Percentiles rank a stretch among this genome's conserved stretches.
These are phyloP conservation scores for Dovyalis caffra DNA, from an alignment of 345 rosid species.

Conservation along the genomic window DNA sequence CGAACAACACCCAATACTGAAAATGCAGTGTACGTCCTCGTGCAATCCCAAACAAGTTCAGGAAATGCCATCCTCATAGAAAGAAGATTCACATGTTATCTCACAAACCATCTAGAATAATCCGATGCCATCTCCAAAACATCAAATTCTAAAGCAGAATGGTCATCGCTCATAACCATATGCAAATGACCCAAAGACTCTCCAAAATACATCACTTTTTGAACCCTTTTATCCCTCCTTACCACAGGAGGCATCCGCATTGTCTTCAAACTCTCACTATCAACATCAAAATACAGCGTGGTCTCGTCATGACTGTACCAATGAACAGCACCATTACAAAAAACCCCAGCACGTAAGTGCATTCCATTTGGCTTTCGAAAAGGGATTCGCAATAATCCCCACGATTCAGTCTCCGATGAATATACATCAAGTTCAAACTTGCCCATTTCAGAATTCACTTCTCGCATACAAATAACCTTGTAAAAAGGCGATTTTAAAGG, in stretches of 20 bases:
- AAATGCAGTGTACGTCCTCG: not conserved
- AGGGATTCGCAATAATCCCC: not conserved
- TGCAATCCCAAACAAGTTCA: not conserved
- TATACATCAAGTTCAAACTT: not conserved
- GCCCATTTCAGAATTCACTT: too few species aligned
- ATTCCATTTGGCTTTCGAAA: not conserved
- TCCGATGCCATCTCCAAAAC: not conserved
- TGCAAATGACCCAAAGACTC: not conserved
- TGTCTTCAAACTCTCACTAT: not conserved
- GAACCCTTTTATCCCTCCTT: not conserved
- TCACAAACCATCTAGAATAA: not conserved
- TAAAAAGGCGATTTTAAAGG: too few species aligned
- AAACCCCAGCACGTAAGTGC: not conserved
- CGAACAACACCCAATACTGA: not conserved
- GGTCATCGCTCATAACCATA: not conserved
- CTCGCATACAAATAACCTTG: too few species aligned
- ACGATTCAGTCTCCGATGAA: not conserved
- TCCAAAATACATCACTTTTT: not conserved
- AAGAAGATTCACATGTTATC: not conserved
- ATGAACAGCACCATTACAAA: not conserved
- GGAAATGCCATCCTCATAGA: not conserved
- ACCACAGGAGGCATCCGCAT: not conserved
- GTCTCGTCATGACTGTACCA: not conserved
- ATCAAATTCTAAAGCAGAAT: not conserved
- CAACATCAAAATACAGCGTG: not conserved